Percentiles rank a stretch among this genome's conserved stretches.
These are phyloP conservation scores for Komagataella pseudopastoris DNA, from an alignment of 805 yeast species.

Conservation along the genomic window DNA sequence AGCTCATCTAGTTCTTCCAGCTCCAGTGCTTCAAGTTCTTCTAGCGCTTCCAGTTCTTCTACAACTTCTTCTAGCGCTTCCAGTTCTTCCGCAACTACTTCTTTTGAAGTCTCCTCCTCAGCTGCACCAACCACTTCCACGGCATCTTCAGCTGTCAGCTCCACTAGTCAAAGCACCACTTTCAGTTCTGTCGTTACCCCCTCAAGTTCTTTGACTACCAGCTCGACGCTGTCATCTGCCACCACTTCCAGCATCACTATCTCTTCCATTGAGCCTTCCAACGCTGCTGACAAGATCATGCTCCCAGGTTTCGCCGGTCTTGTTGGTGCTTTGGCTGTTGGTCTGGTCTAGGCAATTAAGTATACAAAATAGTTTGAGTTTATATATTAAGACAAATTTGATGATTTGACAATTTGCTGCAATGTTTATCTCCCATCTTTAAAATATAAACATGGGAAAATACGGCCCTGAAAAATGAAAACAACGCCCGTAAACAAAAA, in stretches of 20 bases:
- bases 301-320: constrained; percentile 4
- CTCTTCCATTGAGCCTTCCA: neutral
- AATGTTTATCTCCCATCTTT: neutral
- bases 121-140: constrained; percentile 8
- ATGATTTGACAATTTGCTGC: no score
- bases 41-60: constrained; percentile 6
- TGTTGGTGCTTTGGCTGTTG: constrained; percentile 4
- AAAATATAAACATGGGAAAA: no score
- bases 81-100: constrained; percentile 4
- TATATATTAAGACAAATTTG: no score
- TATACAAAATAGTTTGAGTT: neutral
- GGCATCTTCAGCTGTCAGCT: constrained; percentile 8
- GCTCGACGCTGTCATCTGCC: constrained; percentile 1
- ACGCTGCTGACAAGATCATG: constrained; percentile 1
- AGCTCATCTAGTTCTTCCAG: constrained; percentile 12
- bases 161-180: constrained; percentile 4
- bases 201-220: constrained; percentile 3
- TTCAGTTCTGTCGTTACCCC: constrained; percentile 6
- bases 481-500: no score
- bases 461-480: no score
- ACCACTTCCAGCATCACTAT: neutral
- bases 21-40: constrained; percentile 6
- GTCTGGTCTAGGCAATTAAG: constrained; percentile 1
- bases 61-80: constrained; percentile 6
- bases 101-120: constrained; percentile 4